Evolutionary conservation across 1,284 basidiomycete genomes (phyloP), one percentile per base, ranked within the genome.

Genomic region (Leccinum pachyderme): DNA sequence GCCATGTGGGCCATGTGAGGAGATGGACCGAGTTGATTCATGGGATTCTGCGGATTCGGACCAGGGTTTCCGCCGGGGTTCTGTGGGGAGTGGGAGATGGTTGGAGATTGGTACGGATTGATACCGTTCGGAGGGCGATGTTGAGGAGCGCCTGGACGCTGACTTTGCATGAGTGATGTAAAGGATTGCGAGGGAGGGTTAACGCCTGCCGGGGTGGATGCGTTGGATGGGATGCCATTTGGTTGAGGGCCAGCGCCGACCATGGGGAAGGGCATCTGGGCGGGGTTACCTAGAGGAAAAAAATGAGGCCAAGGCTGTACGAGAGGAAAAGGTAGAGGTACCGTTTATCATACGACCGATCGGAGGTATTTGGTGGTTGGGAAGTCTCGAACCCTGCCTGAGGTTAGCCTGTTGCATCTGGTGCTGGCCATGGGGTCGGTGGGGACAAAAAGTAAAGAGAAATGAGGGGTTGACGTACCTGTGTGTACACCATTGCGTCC

Each of bases 401-500:
- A 53, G 65, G 67, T 55, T 73, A 63, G 50, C 62, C 50, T 64
- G 71, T 54, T 70, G 75, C 39, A 71, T 59, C 58, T 79, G 77
- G 59, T 77, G 72, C 75, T 77, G 59, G 48, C 3, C 25, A 37
- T 33, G 6, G 41, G 31, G n/a, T 61, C 44, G 57, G 61, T 29
- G 48, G 60, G 51, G 47, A 48, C 46, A 54, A 51, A 31, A 49
- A 47, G 52, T 22, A 49, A 25, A 12, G 50, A 53, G 48, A 54
- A 47, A 56, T 54, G 28, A 48, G 12, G 51, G 47, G 49, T 37
- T 37, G 35, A 73, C 81, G 51, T 63, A 89, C 88, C 73, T 87
- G 82, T 0, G 80, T 82, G 67, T 89, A 90, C 25, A 83, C 55
- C 64, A 88, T 60, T n/a, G 84, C 87, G 61, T 90, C 87, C 0